Evolutionary conservation across 495 filamentous ascomycete genomes (phyloP), one percentile per base, ranked within the genome.

Genomic region (Tuber brumale): DNA sequence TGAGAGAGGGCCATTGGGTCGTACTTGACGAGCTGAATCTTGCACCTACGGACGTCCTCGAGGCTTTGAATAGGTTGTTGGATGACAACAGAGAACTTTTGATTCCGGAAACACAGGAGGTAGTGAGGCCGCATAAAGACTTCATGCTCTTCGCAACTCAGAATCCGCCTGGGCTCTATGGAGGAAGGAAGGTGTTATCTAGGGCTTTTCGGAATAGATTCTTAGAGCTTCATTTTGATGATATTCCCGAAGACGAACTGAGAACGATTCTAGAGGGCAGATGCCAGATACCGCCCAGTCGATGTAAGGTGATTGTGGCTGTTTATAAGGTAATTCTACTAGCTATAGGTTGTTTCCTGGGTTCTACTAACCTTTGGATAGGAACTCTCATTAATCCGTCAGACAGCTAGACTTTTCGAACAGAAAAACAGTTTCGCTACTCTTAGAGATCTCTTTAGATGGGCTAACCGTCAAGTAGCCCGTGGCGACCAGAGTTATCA

Each of bases 101-200:
- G 70, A 95, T 99, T 70, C 95, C 96, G 0, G 96, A 99, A 81
- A 98, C 96, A 0, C 96, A 99, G 83, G 94, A 98, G 81, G 87
- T 94, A 27, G 91, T 99, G 42, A 90, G 91, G 46, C 96, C 96
- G 1, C 93, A 97, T 75, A 89, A 91, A 46, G 93, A 96, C 82
- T 99, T 99, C 85, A 97, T 98, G 91, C 88, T 99, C 1, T 99
- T 98, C 79, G 96, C 96, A n/a, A 99, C 96, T 0, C 96, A 99
- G 81, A 99, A 99, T 79, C 96, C 96, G 3, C 92, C 96, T 27
- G 96, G 96, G 37, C 85, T 98, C 8, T 99, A 99, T 82, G 96
- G 96, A 76, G 96, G 96, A 35, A 88, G 96, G 76, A 99, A 99
- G 81, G 89, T 92, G 8, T 86, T 99, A 5, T 97, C 95, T 19